A percentile compares a stretch with the other conserved stretches of the same genome.
Conservation (phyloP, 441 rosid species). For the Jatropha podagrica region DNA sequence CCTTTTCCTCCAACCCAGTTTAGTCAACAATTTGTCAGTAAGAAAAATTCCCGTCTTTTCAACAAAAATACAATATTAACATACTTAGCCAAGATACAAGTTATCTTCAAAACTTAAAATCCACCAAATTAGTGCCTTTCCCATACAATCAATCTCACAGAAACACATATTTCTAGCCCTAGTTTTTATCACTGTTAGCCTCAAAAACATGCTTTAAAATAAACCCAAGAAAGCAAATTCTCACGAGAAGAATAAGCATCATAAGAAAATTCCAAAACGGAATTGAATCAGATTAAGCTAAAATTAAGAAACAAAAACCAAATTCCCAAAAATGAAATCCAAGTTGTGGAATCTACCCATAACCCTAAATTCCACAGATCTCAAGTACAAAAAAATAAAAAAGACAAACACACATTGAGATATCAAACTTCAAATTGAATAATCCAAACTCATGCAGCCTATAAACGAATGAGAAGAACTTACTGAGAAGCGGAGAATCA, state of each 20-base stretch:
- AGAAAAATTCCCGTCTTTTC: background rate
- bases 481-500: slow-evolving; percentile 4
- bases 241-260: background rate
- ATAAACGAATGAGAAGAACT: background rate
- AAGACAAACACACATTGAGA: background rate
- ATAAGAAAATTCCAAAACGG: background rate
- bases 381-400: background rate
- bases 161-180: background rate
- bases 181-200: background rate
- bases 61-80: background rate
- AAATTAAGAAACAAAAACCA: background rate
- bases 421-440: background rate
- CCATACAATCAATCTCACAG: background rate
- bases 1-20: background rate
- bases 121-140: background rate
- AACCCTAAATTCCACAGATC: background rate
- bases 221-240: background rate
- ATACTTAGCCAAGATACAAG: background rate
- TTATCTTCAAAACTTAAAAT: background rate
- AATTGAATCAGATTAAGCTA: background rate
- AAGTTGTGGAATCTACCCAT: background rate
- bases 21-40: background rate
- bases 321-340: background rate
- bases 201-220: background rate
- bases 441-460: background rate